phyloP scores from a whole-genome alignment of 2,329 filamentous ascomycete species.

The Xylaria multiplex region DNA sequence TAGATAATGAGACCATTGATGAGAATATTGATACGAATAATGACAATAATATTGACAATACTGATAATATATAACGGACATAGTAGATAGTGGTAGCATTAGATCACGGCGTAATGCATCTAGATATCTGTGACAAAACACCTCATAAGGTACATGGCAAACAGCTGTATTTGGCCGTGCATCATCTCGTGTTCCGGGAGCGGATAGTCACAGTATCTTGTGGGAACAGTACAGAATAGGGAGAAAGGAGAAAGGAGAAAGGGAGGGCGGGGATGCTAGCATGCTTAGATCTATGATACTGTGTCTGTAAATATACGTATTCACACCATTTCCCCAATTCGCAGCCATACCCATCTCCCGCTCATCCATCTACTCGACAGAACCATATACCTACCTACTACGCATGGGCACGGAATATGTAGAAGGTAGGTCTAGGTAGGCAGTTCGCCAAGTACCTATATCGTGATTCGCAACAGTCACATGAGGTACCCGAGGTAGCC shows the following conservation, averaged over 20 bases:
- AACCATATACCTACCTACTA: not conserved
- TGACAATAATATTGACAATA: too few relatives aligned
- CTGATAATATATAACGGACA: conserved; percentile 10
- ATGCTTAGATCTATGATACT: not conserved
- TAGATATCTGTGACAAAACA: conserved; percentile 25
- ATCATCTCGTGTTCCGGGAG: conserved; percentile 34
- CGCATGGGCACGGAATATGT: too few relatives aligned
- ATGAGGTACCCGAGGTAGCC: too few relatives aligned
- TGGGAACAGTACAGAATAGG: conserved; percentile 2
- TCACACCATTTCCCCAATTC: not conserved
- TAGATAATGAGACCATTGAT: too few relatives aligned
- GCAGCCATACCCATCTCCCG: not conserved
- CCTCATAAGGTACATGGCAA: conserved; percentile 36
- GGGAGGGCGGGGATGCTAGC: not conserved
- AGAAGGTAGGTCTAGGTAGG: not conserved
- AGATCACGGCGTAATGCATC: conserved; percentile 10
- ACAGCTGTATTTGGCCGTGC: conserved; percentile 36
- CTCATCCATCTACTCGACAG: not conserved
- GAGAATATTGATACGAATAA: not conserved
- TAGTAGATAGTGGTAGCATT: conserved; percentile 2
- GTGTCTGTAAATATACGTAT: not conserved
- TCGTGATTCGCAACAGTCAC: not conserved
- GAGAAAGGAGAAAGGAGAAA: not conserved
- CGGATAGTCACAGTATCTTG: conserved; percentile 40
- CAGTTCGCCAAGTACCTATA: not conserved